phyloP scores from a whole-genome alignment of 192 early-diverging fungal species.

The Coemansia sp. region DNA sequence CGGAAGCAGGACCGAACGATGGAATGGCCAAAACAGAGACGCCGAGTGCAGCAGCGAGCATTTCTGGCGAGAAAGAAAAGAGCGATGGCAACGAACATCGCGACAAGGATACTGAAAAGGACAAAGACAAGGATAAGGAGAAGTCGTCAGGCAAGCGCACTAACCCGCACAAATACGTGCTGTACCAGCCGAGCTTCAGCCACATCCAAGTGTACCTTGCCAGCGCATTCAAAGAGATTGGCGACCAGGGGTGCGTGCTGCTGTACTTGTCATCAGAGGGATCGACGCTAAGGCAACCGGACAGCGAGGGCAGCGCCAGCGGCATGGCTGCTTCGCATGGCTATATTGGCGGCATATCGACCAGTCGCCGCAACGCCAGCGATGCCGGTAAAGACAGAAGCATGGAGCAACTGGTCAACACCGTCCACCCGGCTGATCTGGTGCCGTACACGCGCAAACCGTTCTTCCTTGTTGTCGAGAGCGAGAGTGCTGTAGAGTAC shows the following conservation, averaged over 20 bases:
- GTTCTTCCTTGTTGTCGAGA: constrained; percentile 92
- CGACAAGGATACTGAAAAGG: constrained; percentile 1
- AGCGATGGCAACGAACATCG: no score
- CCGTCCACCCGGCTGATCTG: constrained; percentile 87
- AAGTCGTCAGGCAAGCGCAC: constrained; percentile 31
- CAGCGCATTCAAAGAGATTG: constrained; percentile 89
- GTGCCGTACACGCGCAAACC: constrained; percentile 95
- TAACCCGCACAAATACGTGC: constrained; percentile 91
- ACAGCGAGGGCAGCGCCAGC: not conserved
- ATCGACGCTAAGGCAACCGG: not conserved
- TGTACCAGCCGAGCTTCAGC: constrained; percentile 88
- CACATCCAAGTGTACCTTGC: constrained; percentile 90
- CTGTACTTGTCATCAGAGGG: constrained; percentile 94
- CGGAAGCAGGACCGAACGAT: constrained; percentile 1
- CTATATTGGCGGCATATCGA: constrained; percentile 53
- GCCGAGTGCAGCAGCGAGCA: not conserved
- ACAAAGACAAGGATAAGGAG: constrained; percentile 21
- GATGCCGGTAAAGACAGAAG: constrained; percentile 34
- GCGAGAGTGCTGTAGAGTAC: constrained; percentile 84
- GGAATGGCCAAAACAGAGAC: constrained; percentile 1
- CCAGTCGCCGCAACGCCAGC: constrained; percentile 30
- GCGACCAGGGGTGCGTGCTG: constrained; percentile 81
- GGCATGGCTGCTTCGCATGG: constrained; percentile 11
- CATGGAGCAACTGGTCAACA: constrained; percentile 62
- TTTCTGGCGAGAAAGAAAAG: constrained; percentile 5